These are phyloP conservation scores for Stropharia rugosoannulata DNA, from an alignment of 768 basidiomycete genomes.

Conservation along the genomic window DNA sequence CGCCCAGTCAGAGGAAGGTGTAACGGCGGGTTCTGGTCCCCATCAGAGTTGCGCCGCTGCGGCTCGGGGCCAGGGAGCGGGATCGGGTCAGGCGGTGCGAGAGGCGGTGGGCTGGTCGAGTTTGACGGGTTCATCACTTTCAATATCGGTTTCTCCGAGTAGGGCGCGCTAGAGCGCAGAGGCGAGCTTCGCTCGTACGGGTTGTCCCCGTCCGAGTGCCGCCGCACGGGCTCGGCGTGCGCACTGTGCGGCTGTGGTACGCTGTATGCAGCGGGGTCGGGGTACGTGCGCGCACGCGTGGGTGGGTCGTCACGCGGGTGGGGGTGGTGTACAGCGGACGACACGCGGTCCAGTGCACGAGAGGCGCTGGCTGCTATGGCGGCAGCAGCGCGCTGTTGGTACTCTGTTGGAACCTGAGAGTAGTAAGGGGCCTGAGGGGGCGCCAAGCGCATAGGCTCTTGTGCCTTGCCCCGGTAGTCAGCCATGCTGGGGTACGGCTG, in stretches of 20 bases:
- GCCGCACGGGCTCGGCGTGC: slow-evolving; percentile 31
- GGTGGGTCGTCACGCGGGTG: background rate
- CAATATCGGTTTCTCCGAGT: slow-evolving; percentile 1
- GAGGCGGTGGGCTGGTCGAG: background rate
- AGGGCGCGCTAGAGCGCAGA: background rate
- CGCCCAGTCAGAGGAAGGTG: slow-evolving; percentile 18
- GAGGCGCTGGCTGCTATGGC: background rate
- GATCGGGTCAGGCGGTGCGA: background rate
- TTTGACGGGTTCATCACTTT: slow-evolving; percentile 4
- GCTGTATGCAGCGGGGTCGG: background rate
- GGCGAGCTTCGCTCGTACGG: slow-evolving; percentile 5
- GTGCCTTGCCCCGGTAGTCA: slow-evolving; percentile 2
- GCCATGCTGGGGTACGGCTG: background rate
- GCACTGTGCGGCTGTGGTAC: background rate
- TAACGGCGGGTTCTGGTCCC: slow-evolving; percentile 31
- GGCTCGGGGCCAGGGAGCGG: slow-evolving; percentile 22
- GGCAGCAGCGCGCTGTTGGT: slow-evolving; percentile 2
- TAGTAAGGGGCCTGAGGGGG: slow-evolving; percentile 11
- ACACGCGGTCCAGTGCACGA: background rate
- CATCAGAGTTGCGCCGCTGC: slow-evolving; percentile 47
- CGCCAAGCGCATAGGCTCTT: background rate
- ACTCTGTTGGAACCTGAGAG: slow-evolving; percentile 5
- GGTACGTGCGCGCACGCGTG: background rate
- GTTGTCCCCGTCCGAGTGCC: slow-evolving; percentile 36
- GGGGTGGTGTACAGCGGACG: background rate